phyloP scores from a whole-genome alignment of 148 eudicot species.

The Arbutus unedo region DNA sequence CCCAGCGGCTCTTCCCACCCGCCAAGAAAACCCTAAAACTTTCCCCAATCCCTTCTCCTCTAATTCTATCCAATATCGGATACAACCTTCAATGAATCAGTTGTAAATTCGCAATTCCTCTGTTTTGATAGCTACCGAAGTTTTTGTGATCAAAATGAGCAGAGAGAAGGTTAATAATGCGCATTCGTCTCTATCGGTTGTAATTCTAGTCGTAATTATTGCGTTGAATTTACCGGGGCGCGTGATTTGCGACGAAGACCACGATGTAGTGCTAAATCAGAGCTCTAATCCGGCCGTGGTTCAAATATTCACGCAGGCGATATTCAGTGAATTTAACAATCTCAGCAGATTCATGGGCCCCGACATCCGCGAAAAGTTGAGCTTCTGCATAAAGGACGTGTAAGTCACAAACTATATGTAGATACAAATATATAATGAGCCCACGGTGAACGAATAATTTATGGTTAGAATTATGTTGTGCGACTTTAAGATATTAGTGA shows the following conservation, averaged over 20 bases:
- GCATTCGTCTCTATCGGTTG: background rate
- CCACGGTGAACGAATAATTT: background rate
- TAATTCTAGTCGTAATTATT: background rate
- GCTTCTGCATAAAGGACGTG: slow-evolving; percentile 53
- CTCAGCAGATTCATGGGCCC: slow-evolving; percentile 26
- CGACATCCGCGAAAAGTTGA: slow-evolving; percentile 27
- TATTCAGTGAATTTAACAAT: slow-evolving; percentile 35
- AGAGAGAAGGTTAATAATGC: background rate
- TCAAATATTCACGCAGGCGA: slow-evolving; percentile 32
- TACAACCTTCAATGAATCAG: background rate
- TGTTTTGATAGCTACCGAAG: background rate
- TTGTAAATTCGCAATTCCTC: background rate
- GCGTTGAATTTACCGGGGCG: slow-evolving; percentile 6
- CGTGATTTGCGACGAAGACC: background rate
- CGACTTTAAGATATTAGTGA: background rate
- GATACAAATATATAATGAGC: background rate
- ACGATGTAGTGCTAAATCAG: background rate
- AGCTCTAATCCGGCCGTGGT: slow-evolving; percentile 18
- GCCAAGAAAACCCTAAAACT: background rate
- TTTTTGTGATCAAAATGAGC: slow-evolving; percentile 20
- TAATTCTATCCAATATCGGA: background rate
- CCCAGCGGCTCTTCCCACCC: background rate
- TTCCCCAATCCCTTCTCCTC: background rate
- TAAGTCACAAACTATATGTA: slow-evolving; percentile 24
- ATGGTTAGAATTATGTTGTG: background rate